Conservation (phyloP, 306 rosid genomes). For the Begonia peltatifolia region DNA sequence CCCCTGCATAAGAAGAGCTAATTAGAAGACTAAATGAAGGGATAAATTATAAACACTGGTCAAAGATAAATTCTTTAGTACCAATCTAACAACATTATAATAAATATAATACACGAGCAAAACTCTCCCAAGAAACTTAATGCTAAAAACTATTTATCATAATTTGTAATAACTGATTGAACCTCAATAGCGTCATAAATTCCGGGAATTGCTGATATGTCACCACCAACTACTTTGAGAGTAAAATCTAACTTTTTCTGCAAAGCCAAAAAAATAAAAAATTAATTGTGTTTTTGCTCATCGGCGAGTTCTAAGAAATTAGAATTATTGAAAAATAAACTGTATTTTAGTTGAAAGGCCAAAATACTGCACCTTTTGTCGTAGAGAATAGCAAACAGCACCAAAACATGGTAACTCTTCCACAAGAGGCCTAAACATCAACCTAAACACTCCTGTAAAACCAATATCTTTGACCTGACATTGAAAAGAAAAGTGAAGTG, state of each 20-base stretch:
- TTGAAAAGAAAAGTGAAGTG: constrained; percentile 3
- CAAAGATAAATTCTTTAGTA: too few relatives aligned
- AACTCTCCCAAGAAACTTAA: too few relatives aligned
- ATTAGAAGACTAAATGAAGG: neutral
- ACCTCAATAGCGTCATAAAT: constrained; percentile 70
- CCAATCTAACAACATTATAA: too few relatives aligned
- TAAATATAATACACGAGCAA: too few relatives aligned
- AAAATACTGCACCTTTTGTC: constrained; percentile 53
- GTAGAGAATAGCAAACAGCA: constrained; percentile 81
- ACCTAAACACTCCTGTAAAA: constrained; percentile 89
- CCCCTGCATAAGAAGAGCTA: constrained; percentile 40
- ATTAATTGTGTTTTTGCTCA: neutral
- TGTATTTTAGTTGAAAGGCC: too few relatives aligned
- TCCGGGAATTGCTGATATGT: constrained; percentile 86
- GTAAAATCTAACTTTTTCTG: constrained; percentile 90
- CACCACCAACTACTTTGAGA: constrained; percentile 81
- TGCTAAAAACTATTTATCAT: too few relatives aligned
- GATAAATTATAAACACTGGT: too few relatives aligned
- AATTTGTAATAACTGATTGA: constrained; percentile 15
- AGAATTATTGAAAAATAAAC: too few relatives aligned
- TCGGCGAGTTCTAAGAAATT: neutral
- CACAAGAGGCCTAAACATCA: constrained; percentile 87
- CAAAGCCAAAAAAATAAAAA: constrained; percentile 7
- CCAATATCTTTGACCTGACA: constrained; percentile 80
- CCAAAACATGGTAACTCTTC: constrained; percentile 93